Percentiles rank a stretch among this genome's conserved stretches.
Conservation (phyloP, 371 early-diverging fungal species). For the Rhizopus delemar region DNA sequence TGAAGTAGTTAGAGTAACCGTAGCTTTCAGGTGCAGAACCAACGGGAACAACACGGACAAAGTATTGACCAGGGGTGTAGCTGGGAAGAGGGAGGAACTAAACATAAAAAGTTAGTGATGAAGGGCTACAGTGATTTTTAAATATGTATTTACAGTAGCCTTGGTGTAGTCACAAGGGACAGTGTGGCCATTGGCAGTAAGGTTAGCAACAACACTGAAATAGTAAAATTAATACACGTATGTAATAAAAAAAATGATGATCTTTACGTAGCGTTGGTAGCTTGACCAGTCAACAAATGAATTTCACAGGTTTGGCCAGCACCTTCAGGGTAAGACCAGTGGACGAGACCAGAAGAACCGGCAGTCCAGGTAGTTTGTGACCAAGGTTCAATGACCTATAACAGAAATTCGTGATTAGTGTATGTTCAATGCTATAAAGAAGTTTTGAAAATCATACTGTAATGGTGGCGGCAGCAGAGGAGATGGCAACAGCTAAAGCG, state of each 20-base stretch:
- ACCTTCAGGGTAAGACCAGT: constrained; percentile 18
- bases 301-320: constrained; percentile 19
- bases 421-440: too few species aligned
- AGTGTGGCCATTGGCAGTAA: constrained; percentile 22
- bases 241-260: background rate
- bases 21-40: constrained; percentile 10
- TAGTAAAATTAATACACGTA: background rate
- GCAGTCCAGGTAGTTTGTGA: constrained; percentile 15
- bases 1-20: constrained; percentile 23
- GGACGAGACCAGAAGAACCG: constrained; percentile 14
- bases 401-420: background rate
- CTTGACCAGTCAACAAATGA: constrained; percentile 23
- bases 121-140: background rate
- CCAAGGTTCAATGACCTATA: constrained; percentile 27
- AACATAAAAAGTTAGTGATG: background rate
- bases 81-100: constrained; percentile 27
- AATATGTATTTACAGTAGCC: constrained; percentile 16
- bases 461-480: constrained; percentile 13
- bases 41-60: constrained; percentile 21
- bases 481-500: constrained; percentile 14
- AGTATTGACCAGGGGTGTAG: constrained; percentile 25
- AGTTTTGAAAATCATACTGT: constrained; percentile 7
- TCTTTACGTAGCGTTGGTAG: constrained; percentile 19
- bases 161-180: constrained; percentile 25
- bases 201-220: constrained; percentile 24